Base-by-base conservation (phyloP, 23 red algal species). In the Gracilaria caudata region DNA sequence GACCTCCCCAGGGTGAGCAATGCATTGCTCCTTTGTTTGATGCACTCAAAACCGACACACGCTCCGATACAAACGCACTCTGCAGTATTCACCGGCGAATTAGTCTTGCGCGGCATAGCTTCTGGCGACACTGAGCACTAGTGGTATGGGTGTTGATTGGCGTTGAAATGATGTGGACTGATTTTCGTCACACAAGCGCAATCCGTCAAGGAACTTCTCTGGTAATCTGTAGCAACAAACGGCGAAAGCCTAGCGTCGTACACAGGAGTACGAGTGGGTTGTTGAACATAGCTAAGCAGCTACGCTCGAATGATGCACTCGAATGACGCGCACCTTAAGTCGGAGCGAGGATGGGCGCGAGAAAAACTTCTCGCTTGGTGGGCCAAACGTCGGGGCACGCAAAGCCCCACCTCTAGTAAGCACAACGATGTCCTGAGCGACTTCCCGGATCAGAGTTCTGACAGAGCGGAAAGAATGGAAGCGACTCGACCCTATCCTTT, bases 31-130 rank as follows among this genome's bases (percentile, higher is more conserved):
- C 80, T 36, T 25, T 72, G 59, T n/a, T 70, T 65, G 30, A 70
- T 28, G 30, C 80, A 84, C 44, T 84, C 80, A 21, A 51, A 66
- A 24, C 80, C 80, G 20, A 84, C 80, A 33, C 80, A 84, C 0
- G 35, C 64, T 10, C 60, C 64, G 25, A 66, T 59, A 35, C 80
- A 84, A 14, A 55, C 32, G 47, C 80, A 84, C 34, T 61, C 51
- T 1, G 77, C 34, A n/a, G 77, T 75, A 20, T 47, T 47, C 9
- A 21, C 70, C 20, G 4, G 29, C 8, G 70, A 43, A 10, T 47
- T 75, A 0, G 70, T 21, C 19, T 45, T 47, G 2, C 39, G 70
- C 37, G 70, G 70, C 70, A 75, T 75, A 20, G 3, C 24, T 23
- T 6, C 25, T 38, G 34, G 39, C 1, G 1, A 2, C 13, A 16